Base-by-base conservation (phyloP, 2,329 filamentous ascomycete genomes). In the Sporothrix globosa region DNA sequence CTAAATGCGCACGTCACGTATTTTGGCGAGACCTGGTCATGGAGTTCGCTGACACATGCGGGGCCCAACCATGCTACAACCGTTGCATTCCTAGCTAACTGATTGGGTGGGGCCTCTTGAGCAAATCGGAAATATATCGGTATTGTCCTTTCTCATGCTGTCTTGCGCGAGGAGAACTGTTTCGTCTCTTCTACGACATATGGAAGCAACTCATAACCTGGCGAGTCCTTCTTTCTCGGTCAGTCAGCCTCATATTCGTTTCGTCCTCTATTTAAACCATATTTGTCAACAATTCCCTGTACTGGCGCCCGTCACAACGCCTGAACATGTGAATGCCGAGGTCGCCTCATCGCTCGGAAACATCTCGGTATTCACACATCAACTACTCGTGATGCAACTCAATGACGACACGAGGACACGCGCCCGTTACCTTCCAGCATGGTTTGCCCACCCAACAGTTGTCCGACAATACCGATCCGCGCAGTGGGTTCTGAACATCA, bases 21-120 rank as follows among this genome's bases (percentile, higher is more conserved):
- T n/a, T 3, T 7, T n/a, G 19, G 48, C 17, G n/a, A 14, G 41
- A 17, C 41, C 14, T 13, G 13, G n/a, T 30, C 14, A 13, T 58
- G 11, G 41, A 44, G n/a, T n/a, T 65, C 14, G 61, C 61, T 65
- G n/a, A 65, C 61, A 65, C 44, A 65, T 21, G 14, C 14, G 1
- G 44, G 61, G 24, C 44, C 41, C 60, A 65, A 48, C 24, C 44
- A 65, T 6, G 24, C 7, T 9, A n/a, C 46, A 14, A 14, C 41
- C 4, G 44, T 65, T 65, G 44, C 24, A 65, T 65, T 34, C 34
- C 61, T 21, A 6, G n/a, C 1, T 0, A 3, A 11, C 1, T 46
- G 39, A 61, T 61, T 46, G 58, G 58, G 9, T n/a, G 39, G 5
- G 19, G 39, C 1, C 1, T 6, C 24, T n/a, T 41, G 30, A 10